A percentile compares a stretch with the other conserved stretches of the same genome.
Evolutionary conservation across 805 yeast genomes (phyloP).

Genomic region (Ogataea saltuana): DNA sequence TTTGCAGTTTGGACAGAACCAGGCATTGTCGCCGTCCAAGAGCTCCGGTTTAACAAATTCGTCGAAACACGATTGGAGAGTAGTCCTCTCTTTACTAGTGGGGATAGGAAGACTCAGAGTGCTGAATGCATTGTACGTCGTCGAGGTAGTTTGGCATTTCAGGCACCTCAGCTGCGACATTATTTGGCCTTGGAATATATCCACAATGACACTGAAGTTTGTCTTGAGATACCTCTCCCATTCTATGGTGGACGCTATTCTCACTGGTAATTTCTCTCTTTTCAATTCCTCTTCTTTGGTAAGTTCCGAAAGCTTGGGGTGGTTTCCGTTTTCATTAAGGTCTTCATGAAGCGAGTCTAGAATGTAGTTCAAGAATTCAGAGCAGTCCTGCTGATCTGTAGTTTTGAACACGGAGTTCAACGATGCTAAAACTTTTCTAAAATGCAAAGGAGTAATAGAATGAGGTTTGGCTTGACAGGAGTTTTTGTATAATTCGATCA

Average conservation of each 20-base stretch:
- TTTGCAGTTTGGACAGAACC: constrained; percentile 83
- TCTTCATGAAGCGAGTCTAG: constrained; percentile 83
- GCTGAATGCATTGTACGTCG: constrained; percentile 83
- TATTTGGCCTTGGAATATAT: constrained; percentile 86
- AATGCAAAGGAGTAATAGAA: constrained; percentile 58
- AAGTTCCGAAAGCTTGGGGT: constrained; percentile 55
- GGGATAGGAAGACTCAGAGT: constrained; percentile 82
- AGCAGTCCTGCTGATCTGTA: constrained; percentile 80
- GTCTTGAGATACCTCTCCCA: constrained; percentile 87
- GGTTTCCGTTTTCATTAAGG: constrained; percentile 64
- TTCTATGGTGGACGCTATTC: constrained; percentile 83
- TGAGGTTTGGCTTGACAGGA: constrained; percentile 26
- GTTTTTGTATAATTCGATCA: constrained; percentile 53
- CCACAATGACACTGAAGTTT: constrained; percentile 78
- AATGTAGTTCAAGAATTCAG: constrained; percentile 74
- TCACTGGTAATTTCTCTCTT: constrained; percentile 70
- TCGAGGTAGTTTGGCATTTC: constrained; percentile 72
- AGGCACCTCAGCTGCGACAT: constrained; percentile 75
- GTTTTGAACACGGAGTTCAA: constrained; percentile 65
- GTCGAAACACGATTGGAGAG: constrained; percentile 66
- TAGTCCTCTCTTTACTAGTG: constrained; percentile 32
- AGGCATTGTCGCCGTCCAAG: constrained; percentile 74
- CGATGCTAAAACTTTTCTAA: constrained; percentile 68
- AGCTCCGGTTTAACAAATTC: constrained; percentile 75
- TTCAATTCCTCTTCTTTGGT: constrained; percentile 69